Percentiles rank a stretch among this genome's conserved stretches.
Conservation (phyloP, 2,329 filamentous ascomycete species). For the Zopfia rhizophila region DNA sequence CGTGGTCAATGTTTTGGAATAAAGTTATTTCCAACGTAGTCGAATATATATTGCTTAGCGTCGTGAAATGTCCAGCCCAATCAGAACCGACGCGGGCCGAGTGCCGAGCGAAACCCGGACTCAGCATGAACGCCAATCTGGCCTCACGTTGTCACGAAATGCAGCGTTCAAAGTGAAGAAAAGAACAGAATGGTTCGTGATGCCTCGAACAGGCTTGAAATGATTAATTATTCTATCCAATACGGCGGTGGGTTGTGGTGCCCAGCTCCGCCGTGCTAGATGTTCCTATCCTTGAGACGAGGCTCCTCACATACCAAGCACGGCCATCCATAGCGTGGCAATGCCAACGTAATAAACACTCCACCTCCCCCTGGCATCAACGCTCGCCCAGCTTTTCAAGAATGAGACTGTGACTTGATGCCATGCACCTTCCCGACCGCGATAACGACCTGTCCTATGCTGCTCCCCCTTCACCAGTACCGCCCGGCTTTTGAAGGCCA, state of each 20-base stretch:
- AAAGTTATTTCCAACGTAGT: too few relatives aligned
- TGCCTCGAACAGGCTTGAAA: too few relatives aligned
- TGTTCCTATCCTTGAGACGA: constrained; percentile 21
- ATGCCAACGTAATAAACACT: constrained; percentile 25
- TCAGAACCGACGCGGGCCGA: constrained; percentile 16
- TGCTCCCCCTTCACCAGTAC: constrained; percentile 44
- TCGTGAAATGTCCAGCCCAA: too few relatives aligned
- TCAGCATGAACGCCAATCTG: constrained; percentile 19
- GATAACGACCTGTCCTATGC: constrained; percentile 46
- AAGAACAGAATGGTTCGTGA: too few relatives aligned
- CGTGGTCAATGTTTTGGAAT: too few relatives aligned
- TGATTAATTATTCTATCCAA: too few relatives aligned
- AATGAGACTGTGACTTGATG: constrained; percentile 45
- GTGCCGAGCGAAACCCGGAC: constrained; percentile 11
- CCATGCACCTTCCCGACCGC: constrained; percentile 42
- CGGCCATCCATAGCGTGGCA: constrained; percentile 21
- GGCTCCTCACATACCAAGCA: constrained; percentile 18
- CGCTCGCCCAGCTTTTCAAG: constrained; percentile 19
- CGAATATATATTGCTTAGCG: too few relatives aligned
- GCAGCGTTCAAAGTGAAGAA: too few relatives aligned
- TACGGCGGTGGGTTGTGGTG: too few relatives aligned
- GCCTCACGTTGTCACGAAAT: constrained; percentile 17
- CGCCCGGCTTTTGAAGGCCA: constrained; percentile 49
- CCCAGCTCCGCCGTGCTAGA: too few relatives aligned
- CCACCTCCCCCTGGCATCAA: constrained; percentile 20